Base-by-base conservation (phyloP, 2,329 filamentous ascomycete genomes). In the Exophiala calicioides region DNA sequence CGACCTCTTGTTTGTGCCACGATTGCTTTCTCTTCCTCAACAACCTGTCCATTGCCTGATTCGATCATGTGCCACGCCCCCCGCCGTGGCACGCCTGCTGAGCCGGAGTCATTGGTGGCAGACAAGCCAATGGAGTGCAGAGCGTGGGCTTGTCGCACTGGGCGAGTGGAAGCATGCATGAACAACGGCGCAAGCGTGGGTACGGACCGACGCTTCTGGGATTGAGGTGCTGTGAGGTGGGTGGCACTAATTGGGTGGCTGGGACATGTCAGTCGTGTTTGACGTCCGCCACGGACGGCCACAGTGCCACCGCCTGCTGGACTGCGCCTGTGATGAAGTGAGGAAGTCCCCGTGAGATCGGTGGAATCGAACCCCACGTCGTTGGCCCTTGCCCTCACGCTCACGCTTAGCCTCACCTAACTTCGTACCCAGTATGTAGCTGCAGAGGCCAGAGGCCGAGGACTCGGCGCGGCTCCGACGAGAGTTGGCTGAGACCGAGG, bases 131-230 rank as follows among this genome's bases (percentile, higher is more conserved):
- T 52, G 38, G 36, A 23, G 39, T 13, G 24, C 29, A 21, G 21
- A 31, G 29, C 44, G 34, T 18, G 36, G 37, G 32, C 29, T 43
- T 34, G 41, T 29, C 27, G 44, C 33, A 23, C 18, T 19, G 24
- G 23, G 38, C 44, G 32, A 46, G 23, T 47, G 50, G 46, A 34
- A 42, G 46, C 38, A 40, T 35, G 32, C 29, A 31, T 23, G 20
- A 34, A 19, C 47, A 49, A 51, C 52, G 40, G 52, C 43, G 20
- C 44, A 35, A 50, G 32, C 51, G 51, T 53, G 51, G 50, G 51
- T 47, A 47, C 51, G 51, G 51, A 44, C 51, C 51, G 51, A 52
- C 33, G 50, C 50, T 49, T 31, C 33, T 41, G 36, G 37, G 44
- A 48, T 21, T 45, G 43, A 38, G 16, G 13, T 32, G 43, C 32